These are phyloP conservation scores for Leptomonas pyrrhocoris DNA, from an alignment of 208 protist genomes.

Conservation along the genomic window DNA sequence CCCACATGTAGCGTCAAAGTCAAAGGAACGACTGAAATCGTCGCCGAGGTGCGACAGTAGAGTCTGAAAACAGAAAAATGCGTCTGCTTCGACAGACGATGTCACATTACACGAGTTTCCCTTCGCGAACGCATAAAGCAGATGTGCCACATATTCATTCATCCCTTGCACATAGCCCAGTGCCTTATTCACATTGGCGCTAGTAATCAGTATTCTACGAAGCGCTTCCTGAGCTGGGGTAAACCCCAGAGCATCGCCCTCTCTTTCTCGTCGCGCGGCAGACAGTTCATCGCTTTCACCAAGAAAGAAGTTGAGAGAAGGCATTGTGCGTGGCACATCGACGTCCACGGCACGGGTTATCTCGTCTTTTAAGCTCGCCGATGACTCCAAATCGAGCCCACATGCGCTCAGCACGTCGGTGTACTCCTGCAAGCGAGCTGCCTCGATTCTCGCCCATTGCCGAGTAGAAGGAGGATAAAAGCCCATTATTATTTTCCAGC, in stretches of 20 bases:
- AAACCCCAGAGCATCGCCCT: neutral
- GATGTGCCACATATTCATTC: constrained; percentile 81
- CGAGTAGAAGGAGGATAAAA: constrained; percentile 44
- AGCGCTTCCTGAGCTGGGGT: constrained; percentile 57
- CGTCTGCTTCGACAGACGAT: constrained; percentile 46
- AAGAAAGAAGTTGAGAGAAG: constrained; percentile 79
- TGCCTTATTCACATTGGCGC: constrained; percentile 66
- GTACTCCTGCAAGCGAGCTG: constrained; percentile 19
- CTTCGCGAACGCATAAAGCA: constrained; percentile 69
- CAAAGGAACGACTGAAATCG: constrained; percentile 70
- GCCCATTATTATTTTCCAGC: constrained; percentile 83
- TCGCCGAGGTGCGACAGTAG: constrained; percentile 73
- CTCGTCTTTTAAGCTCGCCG: neutral
- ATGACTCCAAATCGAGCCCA: constrained; percentile 11
- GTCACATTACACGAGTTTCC: constrained; percentile 41
- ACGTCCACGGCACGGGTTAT: constrained; percentile 55
- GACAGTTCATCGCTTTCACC: constrained; percentile 9
- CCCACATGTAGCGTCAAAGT: constrained; percentile 59
- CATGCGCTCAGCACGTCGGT: constrained; percentile 19
- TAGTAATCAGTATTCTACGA: constrained; percentile 71
- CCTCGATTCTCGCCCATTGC: constrained; percentile 42
- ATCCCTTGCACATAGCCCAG: constrained; percentile 87
- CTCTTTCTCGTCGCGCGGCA: neutral
- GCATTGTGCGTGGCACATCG: constrained; percentile 86
- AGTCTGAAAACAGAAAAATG: constrained; percentile 85